Conservation (phyloP, 352 stramenopile genomes). For the Phytophthora meadii region DNA sequence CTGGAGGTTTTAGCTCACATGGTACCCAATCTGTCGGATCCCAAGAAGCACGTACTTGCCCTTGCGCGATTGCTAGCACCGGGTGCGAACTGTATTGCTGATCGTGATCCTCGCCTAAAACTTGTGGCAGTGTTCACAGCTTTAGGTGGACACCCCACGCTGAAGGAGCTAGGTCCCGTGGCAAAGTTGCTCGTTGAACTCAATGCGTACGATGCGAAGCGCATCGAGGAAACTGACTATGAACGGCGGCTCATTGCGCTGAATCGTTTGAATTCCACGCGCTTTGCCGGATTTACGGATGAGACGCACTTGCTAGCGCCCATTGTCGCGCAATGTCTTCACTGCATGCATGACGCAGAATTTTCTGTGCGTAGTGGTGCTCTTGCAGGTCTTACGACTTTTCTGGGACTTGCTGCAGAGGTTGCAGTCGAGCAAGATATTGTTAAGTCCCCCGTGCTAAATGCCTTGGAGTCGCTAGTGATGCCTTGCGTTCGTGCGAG, state of each 20-base stretch:
- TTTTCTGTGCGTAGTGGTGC: constrained; percentile 86
- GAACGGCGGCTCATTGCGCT: constrained; percentile 81
- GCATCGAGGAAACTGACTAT: constrained; percentile 87
- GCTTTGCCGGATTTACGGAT: constrained; percentile 69
- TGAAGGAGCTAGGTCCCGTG: constrained; percentile 48
- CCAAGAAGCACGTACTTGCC: constrained; percentile 76
- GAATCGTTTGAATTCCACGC: constrained; percentile 64
- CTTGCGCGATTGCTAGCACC: constrained; percentile 82
- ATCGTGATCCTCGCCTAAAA: constrained; percentile 63
- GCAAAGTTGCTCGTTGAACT: constrained; percentile 56
- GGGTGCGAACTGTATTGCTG: constrained; percentile 74
- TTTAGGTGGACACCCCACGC: constrained; percentile 51
- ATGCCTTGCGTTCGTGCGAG: constrained; percentile 90
- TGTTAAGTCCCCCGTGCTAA: constrained; percentile 59
- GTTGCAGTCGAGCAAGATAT: constrained; percentile 32
- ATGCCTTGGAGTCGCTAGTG: constrained; percentile 87
- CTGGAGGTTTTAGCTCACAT: constrained; percentile 76
- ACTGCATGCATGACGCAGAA: constrained; percentile 85
- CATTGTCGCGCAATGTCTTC: constrained; percentile 77
- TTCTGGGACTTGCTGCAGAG: constrained; percentile 55
- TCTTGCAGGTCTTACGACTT: constrained; percentile 61
- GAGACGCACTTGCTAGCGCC: constrained; percentile 78
- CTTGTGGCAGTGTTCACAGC: constrained; percentile 78
- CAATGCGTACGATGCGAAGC: constrained; percentile 84
- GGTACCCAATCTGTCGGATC: constrained; percentile 76